A percentile compares a stretch with the other conserved stretches of the same genome.
Evolutionary conservation across 1,284 basidiomycete species (phyloP).

Genomic region (Cutaneotrichosporon spelunceum): DNA sequence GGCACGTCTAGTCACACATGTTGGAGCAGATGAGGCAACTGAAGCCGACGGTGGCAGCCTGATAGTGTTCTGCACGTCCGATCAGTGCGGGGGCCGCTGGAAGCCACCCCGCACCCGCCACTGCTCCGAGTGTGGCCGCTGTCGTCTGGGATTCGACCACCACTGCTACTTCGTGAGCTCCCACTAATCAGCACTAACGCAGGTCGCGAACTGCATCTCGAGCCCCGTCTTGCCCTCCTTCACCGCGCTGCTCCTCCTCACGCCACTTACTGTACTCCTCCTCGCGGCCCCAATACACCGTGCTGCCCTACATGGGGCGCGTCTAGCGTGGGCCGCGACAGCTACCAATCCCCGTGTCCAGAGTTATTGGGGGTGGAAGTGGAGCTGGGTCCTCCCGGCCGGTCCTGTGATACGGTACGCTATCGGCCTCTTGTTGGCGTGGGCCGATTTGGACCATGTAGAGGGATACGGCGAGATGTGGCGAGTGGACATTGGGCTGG

Average conservation of each 20-base stretch:
- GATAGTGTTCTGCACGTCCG: conserved; percentile 5
- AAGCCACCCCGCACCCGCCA: conserved; percentile 45
- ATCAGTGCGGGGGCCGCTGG: conserved; percentile 31
- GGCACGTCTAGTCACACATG: neutral
- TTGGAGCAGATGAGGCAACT: neutral
- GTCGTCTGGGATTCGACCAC: conserved; percentile 46
- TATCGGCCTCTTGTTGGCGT: conserved; percentile 35
- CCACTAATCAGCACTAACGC: neutral
- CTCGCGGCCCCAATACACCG: conserved; percentile 27
- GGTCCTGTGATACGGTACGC: conserved; percentile 40
- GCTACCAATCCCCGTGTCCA: conserved; percentile 6
- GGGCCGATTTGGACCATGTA: conserved; percentile 35
- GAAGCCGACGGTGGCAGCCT: neutral
- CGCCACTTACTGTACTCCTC: conserved; percentile 28
- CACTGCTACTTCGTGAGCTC: conserved; percentile 44
- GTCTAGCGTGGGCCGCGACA: conserved; percentile 28
- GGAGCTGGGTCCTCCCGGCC: conserved; percentile 39
- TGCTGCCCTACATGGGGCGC: conserved; percentile 19
- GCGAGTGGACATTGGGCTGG: conserved; percentile 26
- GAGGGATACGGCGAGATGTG: conserved; percentile 11
- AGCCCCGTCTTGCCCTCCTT: conserved; percentile 40
- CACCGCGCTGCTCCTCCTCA: conserved; percentile 31
- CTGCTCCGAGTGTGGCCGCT: conserved; percentile 44
- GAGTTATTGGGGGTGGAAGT: conserved; percentile 38
- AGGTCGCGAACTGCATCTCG: conserved; percentile 49